Evolutionary conservation across 2,329 filamentous ascomycete species (phyloP).

Genomic region (Aspergillus sojae): DNA sequence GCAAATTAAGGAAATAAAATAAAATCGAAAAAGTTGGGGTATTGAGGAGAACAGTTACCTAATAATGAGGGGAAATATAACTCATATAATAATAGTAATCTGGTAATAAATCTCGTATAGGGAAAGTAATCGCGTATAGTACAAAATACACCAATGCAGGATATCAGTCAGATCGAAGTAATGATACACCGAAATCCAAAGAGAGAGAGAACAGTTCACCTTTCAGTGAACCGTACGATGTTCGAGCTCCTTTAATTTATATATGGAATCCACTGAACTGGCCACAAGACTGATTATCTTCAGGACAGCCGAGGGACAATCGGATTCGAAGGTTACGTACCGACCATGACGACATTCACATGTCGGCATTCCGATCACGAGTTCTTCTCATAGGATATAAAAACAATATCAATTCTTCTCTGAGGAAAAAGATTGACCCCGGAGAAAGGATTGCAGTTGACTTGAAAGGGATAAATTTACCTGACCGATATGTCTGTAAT

Average conservation of each 20-base stretch:
- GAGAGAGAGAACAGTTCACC: not conserved
- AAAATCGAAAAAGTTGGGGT: not conserved
- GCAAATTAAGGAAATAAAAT: not conserved
- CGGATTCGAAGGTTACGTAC: not conserved
- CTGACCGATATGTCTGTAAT: not conserved
- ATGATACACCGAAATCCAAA: not conserved
- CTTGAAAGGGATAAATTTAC: not conserved
- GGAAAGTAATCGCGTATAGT: not conserved
- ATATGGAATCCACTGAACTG: not conserved
- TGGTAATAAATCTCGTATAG: conserved; percentile 1
- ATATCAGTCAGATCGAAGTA: not conserved
- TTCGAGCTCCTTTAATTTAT: not conserved
- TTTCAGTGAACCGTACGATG: not conserved
- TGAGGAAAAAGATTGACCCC: not conserved
- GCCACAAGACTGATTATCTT: not conserved
- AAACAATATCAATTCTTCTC: not conserved
- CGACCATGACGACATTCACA: conserved; percentile 11
- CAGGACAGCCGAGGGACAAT: not conserved
- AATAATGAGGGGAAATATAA: conserved; percentile 8
- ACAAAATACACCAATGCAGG: not conserved
- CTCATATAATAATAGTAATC: conserved; percentile 2
- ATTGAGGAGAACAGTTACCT: not conserved
- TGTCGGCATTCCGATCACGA: conserved; percentile 3
- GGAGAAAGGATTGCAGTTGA: not conserved
- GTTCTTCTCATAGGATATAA: not conserved